Evolutionary conservation across 441 rosid genomes (phyloP), one percentile per base, ranked within the genome.

Genomic region (Oxalis stricta): DNA sequence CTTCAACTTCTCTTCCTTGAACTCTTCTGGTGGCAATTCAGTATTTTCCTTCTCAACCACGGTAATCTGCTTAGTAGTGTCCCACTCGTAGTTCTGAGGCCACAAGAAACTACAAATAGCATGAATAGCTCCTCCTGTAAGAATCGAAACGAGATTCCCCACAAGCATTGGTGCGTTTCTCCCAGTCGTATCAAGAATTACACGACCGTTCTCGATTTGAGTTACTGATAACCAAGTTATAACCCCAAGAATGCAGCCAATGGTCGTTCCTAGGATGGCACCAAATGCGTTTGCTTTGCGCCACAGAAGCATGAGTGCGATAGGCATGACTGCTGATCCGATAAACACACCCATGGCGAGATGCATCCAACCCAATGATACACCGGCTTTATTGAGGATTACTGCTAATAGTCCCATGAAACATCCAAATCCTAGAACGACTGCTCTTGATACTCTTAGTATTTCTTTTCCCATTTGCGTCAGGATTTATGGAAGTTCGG

Each of bases 331-430:
- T 7, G 95, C 97, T 19, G 97, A 84, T 42, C 97, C 97, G 2
- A 88, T 70, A 9, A 88, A 56, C 19, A 88, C 91, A 66, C 97
- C 97, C 84, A 46, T 84, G 2, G 94, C 95, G 1, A 88, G 85
- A 55, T 88, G 84, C 97, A 88, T 82, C 97, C 97, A 88, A 24
- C 91, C 95, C 1, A 84, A 64, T 3, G 97, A 82, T n/a, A 88
- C 91, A 15, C 95, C 97, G 0, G 70, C 91, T 62, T 73, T 77
- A 70, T 88, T 88, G 44, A 84, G 66, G 18, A 76, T 68, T 10
- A 79, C 82, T 12, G 97, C 95, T 33, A 88, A 65, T 42, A 88
- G 40, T 60, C 97, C 97, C 97, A 84, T 88, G 70, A 88, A 84
- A 49, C 97, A 82, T 33, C 97, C 97, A 10, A 88, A 88, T 22